These are phyloP conservation scores for Clitopilus passeckerianus DNA, from an alignment of 768 basidiomycete genomes.

Conservation along the genomic window DNA sequence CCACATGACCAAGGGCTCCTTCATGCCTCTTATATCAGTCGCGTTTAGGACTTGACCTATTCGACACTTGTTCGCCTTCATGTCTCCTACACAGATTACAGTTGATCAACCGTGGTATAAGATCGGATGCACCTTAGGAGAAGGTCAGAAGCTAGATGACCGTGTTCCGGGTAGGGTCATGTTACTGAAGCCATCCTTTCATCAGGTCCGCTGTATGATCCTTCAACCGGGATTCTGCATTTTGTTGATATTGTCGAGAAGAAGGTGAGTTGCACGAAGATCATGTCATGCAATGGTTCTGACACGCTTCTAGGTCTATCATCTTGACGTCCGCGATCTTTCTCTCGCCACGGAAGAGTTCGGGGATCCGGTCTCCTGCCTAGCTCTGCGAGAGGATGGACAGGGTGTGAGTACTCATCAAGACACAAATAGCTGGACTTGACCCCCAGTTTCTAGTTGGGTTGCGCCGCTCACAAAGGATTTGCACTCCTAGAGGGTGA, in stretches of 20 bases:
- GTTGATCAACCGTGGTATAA: conserved; percentile 44
- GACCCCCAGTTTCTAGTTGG: conserved; percentile 34
- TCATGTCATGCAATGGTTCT: not conserved
- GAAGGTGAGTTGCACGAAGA: conserved; percentile 30
- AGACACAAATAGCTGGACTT: not conserved
- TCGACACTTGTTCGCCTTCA: conserved; percentile 3
- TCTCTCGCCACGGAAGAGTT: conserved; percentile 43
- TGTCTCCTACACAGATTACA: conserved; percentile 25
- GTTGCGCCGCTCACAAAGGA: conserved; percentile 53
- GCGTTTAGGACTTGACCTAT: not conserved
- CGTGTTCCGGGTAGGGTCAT: conserved; percentile 12
- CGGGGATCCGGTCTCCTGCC: conserved; percentile 51
- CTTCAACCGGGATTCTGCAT: conserved; percentile 46
- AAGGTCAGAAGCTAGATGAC: conserved; percentile 37
- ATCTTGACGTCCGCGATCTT: conserved; percentile 37
- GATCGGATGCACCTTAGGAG: conserved; percentile 53
- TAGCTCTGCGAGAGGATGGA: conserved; percentile 44
- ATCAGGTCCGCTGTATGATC: conserved; percentile 61
- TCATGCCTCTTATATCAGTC: conserved; percentile 3
- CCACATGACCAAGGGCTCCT: not conserved
- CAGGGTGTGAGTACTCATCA: conserved; percentile 33
- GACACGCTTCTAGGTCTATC: conserved; percentile 38
- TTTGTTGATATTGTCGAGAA: conserved; percentile 63
- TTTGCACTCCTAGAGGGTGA: conserved; percentile 45
- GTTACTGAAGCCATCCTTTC: conserved; percentile 6